Conservation (phyloP, 306 rosid species). For the Cajanus cajan region DNA sequence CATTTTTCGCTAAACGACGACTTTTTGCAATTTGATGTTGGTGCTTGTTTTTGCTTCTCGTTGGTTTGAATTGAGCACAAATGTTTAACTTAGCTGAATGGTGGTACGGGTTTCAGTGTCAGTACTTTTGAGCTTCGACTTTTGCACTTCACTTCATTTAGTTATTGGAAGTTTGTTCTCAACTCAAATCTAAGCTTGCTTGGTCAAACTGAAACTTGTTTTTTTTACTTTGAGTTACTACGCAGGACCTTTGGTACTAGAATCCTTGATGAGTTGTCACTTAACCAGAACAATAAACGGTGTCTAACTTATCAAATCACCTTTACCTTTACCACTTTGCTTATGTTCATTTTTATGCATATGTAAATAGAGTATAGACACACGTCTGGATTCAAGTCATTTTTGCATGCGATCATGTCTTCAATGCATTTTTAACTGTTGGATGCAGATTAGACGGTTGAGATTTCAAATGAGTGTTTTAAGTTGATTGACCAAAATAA, state of each 20-base stretch:
- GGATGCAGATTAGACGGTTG: not conserved
- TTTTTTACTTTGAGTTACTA: conserved; percentile 16
- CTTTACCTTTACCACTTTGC: not conserved
- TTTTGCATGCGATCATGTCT: not conserved
- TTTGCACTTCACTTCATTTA: conserved; percentile 20
- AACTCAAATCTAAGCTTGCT: conserved; percentile 6
- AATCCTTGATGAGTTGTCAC: conserved; percentile 2
- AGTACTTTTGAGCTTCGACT: conserved; percentile 13
- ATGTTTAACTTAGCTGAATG: not conserved
- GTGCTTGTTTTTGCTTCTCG: not conserved
- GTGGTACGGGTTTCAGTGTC: not conserved
- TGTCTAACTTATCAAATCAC: not conserved
- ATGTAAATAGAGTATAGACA: not conserved
- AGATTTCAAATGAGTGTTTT: not conserved
- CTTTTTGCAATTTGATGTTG: conserved; percentile 11
- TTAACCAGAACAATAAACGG: not conserved
- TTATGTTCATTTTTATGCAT: not conserved
- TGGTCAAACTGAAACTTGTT: conserved; percentile 16
- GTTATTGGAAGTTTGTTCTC: not conserved
- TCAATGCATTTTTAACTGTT: not conserved
- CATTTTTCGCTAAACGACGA: conserved; percentile 6
- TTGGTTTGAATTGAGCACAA: not conserved
- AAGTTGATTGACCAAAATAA: not conserved
- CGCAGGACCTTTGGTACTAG: not conserved
- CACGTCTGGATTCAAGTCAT: not conserved